These are phyloP conservation scores for Apiospora marii DNA, from an alignment of 2,329 filamentous ascomycete species.

Conservation along the genomic window DNA sequence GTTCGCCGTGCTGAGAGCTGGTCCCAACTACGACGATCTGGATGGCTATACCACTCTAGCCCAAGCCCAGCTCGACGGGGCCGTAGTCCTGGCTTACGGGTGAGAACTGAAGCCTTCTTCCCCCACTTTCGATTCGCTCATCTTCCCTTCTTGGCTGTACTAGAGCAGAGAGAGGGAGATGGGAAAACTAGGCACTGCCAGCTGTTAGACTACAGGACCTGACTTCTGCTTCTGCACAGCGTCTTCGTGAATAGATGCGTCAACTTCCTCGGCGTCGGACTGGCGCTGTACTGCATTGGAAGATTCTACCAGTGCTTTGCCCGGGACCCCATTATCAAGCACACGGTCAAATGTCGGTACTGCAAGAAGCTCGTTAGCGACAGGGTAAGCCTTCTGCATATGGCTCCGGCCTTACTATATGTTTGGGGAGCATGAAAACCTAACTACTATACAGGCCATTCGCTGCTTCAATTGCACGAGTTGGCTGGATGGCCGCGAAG, in stretches of 20 bases:
- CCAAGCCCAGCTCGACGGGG: slow-evolving; percentile 74
- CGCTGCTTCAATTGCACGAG: slow-evolving; percentile 65
- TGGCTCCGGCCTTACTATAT: not conserved
- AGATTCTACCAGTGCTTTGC: slow-evolving; percentile 67
- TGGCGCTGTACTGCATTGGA: slow-evolving; percentile 71
- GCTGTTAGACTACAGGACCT: not conserved
- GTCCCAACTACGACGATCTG: slow-evolving; percentile 59
- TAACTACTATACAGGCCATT: slow-evolving; percentile 44
- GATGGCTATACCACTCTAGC: slow-evolving; percentile 74
- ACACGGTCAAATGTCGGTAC: slow-evolving; percentile 72
- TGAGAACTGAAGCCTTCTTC: slow-evolving; percentile 42
- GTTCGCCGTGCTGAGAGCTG: slow-evolving; percentile 70
- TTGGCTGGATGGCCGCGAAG: slow-evolving; percentile 64
- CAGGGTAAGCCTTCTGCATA: slow-evolving; percentile 33
- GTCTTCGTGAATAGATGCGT: slow-evolving; percentile 70
- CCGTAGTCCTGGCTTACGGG: slow-evolving; percentile 77
- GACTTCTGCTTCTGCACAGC: slow-evolving; percentile 41
- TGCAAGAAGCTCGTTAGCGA: slow-evolving; percentile 53
- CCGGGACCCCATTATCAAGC: slow-evolving; percentile 75
- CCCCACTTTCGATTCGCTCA: too few relatives aligned
- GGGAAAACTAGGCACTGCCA: not conserved
- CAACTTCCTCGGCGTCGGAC: slow-evolving; percentile 70
- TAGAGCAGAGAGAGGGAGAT: not conserved
- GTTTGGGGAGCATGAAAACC: not conserved
- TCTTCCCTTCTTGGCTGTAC: not conserved